Percentiles rank a stretch among this genome's conserved stretches.
These are phyloP conservation scores for Obelidium mucronatum DNA, from an alignment of 192 early-diverging fungal genomes.

Conservation along the genomic window DNA sequence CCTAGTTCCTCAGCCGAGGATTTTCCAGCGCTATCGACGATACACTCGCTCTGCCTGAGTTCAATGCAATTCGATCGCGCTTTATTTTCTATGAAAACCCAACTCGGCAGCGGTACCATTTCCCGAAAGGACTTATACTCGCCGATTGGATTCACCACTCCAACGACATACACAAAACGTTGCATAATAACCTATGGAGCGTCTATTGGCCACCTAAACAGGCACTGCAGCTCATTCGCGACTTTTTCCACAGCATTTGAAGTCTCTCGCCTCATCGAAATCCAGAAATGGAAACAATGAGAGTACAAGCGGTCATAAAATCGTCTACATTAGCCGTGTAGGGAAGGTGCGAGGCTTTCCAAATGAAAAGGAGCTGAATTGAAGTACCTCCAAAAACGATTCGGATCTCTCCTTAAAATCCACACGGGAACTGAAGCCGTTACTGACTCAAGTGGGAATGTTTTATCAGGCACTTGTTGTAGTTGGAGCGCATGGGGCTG, in stretches of 20 bases:
- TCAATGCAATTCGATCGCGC: not conserved
- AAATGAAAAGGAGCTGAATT: conserved; percentile 20
- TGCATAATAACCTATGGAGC: conserved; percentile 12
- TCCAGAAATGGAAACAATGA: not conserved
- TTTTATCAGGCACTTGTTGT: conserved; percentile 24
- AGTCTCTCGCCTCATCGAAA: no score
- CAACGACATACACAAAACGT: not conserved
- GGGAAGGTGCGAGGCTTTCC: conserved; percentile 19
- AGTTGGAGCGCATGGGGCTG: conserved; percentile 27
- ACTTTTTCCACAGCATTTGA: conserved; percentile 16
- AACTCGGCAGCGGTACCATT: not conserved
- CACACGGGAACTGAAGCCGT: conserved; percentile 17
- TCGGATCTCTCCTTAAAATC: conserved; percentile 3
- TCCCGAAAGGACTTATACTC: not conserved
- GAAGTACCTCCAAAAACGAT: not conserved
- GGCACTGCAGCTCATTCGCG: not conserved
- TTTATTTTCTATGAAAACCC: conserved; percentile 5
- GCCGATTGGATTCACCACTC: conserved; percentile 28
- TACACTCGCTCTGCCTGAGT: conserved; percentile 1
- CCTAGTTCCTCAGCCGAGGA: conserved; percentile 20
- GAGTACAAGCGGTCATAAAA: not conserved
- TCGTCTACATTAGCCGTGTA: conserved; percentile 6
- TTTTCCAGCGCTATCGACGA: not conserved
- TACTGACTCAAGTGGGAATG: conserved; percentile 4
- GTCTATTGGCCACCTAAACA: conserved; percentile 33